These are phyloP conservation scores for Fusarium torulosum DNA, from an alignment of 2,329 filamentous ascomycete genomes.

Conservation along the genomic window DNA sequence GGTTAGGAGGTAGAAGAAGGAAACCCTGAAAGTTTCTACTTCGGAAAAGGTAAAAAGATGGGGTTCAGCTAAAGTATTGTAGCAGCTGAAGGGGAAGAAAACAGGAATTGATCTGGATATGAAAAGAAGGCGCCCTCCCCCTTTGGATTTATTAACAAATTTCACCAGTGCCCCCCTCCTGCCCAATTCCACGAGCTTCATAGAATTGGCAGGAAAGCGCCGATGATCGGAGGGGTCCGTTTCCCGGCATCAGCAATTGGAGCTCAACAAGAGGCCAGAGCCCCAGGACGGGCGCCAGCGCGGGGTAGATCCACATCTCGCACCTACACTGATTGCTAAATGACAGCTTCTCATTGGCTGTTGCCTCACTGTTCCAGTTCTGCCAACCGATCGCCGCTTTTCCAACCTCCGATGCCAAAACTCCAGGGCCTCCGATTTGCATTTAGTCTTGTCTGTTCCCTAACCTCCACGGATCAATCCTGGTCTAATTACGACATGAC, in stretches of 20 bases:
- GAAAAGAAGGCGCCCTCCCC: slow-evolving; percentile 32
- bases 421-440: slow-evolving; percentile 22
- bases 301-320: slow-evolving; percentile 47
- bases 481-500: slow-evolving; percentile 37
- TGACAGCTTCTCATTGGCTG: slow-evolving; percentile 42
- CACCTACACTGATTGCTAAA: slow-evolving; percentile 50
- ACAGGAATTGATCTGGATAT: slow-evolving; percentile 25
- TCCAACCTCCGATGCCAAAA: slow-evolving; percentile 47
- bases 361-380: slow-evolving; percentile 13
- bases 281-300: slow-evolving; percentile 41
- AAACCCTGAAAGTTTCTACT: slow-evolving; percentile 18
- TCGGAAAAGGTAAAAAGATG: neutral
- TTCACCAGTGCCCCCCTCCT: slow-evolving; percentile 33
- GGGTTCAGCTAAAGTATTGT: neutral
- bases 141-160: slow-evolving; percentile 48
- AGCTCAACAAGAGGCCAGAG: slow-evolving; percentile 42
- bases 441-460: slow-evolving; percentile 13
- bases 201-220: slow-evolving; percentile 40
- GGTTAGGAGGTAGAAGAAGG: slow-evolving; percentile 12
- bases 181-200: slow-evolving; percentile 45
- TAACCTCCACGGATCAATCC: slow-evolving; percentile 20
- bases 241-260: slow-evolving; percentile 45
- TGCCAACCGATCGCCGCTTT: slow-evolving; percentile 40
- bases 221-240: slow-evolving; percentile 50
- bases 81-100: slow-evolving; percentile 6